Evolutionary conservation across 129 eudicot genomes (phyloP).

Genomic region (Tagetes erecta): DNA sequence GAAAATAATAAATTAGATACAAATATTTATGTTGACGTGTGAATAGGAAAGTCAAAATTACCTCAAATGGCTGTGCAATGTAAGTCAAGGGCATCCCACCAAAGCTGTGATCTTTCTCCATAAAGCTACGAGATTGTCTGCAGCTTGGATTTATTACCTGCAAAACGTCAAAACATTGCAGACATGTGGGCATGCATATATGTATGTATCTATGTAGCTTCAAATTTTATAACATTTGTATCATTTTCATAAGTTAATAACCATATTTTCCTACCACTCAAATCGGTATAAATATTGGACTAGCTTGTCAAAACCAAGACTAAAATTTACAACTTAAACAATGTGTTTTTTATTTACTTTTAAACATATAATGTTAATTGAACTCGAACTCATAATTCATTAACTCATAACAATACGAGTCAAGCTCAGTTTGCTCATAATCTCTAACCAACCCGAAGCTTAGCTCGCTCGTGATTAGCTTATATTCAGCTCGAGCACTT

Average conservation of each 20-base stretch:
- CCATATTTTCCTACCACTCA: neutral
- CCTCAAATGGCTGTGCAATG: conserved; percentile 26
- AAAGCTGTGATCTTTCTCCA: conserved; percentile 11
- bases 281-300: neutral
- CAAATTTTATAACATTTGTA: neutral
- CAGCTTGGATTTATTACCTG: conserved; percentile 29
- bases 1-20: neutral
- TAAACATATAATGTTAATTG: neutral
- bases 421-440: neutral
- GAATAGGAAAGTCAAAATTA: conserved; percentile 5
- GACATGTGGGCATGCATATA: neutral
- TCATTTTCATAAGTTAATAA: neutral
- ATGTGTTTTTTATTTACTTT: neutral
- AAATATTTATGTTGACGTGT: neutral
- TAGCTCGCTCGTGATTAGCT: neutral
- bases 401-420: neutral
- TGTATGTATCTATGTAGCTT: neutral
- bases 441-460: neutral
- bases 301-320: neutral
- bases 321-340: neutral
- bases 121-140: conserved; percentile 11
- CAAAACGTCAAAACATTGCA: conserved; percentile 2
- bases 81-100: conserved; percentile 22
- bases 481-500: neutral
- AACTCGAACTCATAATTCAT: neutral